A percentile compares a stretch with the other conserved stretches of the same genome.
These are phyloP conservation scores for Tanacetum coccineum DNA, from an alignment of 129 eudicot species.

Conservation along the genomic window DNA sequence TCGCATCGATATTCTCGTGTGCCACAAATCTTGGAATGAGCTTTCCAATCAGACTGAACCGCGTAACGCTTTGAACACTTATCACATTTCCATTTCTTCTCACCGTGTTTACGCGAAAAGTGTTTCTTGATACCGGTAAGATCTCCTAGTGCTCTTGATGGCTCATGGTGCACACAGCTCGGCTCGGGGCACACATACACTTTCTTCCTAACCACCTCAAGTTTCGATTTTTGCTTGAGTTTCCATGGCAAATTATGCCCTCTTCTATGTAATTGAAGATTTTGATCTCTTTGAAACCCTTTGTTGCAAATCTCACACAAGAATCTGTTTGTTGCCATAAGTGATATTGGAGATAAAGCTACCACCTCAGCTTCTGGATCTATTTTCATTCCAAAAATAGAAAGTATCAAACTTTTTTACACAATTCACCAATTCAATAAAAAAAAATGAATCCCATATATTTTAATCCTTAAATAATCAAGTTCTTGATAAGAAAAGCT, in stretches of 20 bases:
- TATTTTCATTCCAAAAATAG: slow-evolving; percentile 22
- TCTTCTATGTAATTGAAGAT: slow-evolving; percentile 63
- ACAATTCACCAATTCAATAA: slow-evolving; percentile 11
- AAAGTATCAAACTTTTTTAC: slow-evolving; percentile 5
- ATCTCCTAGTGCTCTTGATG: slow-evolving; percentile 79
- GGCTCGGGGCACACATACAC: slow-evolving; percentile 70
- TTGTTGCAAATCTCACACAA: slow-evolving; percentile 65
- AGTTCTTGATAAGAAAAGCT: slow-evolving; percentile 8
- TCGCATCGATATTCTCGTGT: slow-evolving; percentile 85
- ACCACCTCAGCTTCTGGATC: slow-evolving; percentile 77
- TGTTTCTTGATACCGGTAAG: slow-evolving; percentile 84
- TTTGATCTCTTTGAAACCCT: slow-evolving; percentile 73
- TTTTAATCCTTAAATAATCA: background rate
- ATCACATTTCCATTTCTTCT: slow-evolving; percentile 86
- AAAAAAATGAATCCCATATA: background rate
- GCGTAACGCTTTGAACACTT: slow-evolving; percentile 80
- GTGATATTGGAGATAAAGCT: slow-evolving; percentile 63
- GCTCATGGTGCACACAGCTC: slow-evolving; percentile 81
- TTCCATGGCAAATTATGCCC: slow-evolving; percentile 75
- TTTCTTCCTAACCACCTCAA: slow-evolving; percentile 46
- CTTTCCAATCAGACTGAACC: slow-evolving; percentile 93
- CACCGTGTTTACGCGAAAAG: slow-evolving; percentile 74
- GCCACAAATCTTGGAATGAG: slow-evolving; percentile 89
- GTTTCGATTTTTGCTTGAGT: slow-evolving; percentile 57
- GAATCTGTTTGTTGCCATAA: slow-evolving; percentile 67